Base-by-base conservation (phyloP, 2,329 filamentous ascomycete species). In the Aspergillus spinulosporus region DNA sequence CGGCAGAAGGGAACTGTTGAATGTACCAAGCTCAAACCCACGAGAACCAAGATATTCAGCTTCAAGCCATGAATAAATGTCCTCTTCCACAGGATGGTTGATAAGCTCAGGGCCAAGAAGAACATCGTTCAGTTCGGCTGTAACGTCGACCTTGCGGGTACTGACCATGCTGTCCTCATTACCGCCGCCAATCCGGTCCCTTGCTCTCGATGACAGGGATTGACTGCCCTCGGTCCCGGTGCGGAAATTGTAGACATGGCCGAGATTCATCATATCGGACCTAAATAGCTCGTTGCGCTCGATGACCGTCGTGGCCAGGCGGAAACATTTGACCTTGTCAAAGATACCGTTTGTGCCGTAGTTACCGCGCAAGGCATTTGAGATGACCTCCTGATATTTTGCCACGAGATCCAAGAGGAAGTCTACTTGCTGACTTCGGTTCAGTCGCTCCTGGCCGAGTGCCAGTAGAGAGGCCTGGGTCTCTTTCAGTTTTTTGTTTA, bases 1-100 rank as follows among this genome's bases (percentile, higher is more conserved):
- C 2, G 65, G 52, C 1, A 74, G 51, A 2, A 75, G 49, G 1
- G 68, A 62, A 0, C 65, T 37, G 39, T 71, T 70, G 59, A 78
- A 77, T 1, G 73, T 84, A 0, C 83, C 84, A 0, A 87, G 58
- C 49, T 85, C 81, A 12, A 81, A 80, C 0, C 82, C 83, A 0
- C 82, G 79, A 0, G 76, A 82, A 0, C 68, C 62, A 0, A 61
- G 60, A 59, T 84, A 81, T 0, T 76, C 62, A 0, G 67, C 40
- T 15, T 71, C 65, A 11, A 85, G 80, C 68, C 78, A 80, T 0
- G 66, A 43, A 52, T 80, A 66, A 45, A 85, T 82, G 26, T 56
- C 52, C 11, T 46, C 37, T 4, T 11, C 11, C 5, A 39, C 29
- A 11, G 42, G 52, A n/a, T 48, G 34, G 8, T 28, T 26, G 0